Evolutionary conservation across 1,284 basidiomycete species (phyloP), one percentile per base, ranked within the genome.

Genomic region (Stygiomarasmius scandens): DNA sequence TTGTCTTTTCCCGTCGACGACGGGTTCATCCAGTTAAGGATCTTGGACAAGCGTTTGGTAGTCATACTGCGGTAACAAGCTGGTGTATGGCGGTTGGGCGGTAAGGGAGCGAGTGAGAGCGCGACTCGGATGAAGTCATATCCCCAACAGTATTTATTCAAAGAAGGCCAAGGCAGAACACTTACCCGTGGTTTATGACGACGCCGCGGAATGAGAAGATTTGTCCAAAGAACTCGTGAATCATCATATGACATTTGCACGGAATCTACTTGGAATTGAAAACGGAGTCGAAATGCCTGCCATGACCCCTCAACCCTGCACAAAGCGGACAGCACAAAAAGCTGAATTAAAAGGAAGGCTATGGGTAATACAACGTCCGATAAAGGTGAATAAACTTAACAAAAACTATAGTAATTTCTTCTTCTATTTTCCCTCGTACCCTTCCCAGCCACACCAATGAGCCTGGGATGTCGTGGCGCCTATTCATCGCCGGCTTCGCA

Each of bases 11-110:
- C 34, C 27, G 20, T 25, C 44, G 14, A n/a, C 29, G 47, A 49
- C 8, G 58, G 58, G n/a, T 47, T 54, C 19, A 60, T 51, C 47
- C 51, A 60, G 20, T 50, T 25, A 27, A 60, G 22, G n/a, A 60
- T 49, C 32, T 46, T 53, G 6, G 58, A 60, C 27, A 60, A 47
- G 45, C 58, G 47, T 25, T 56, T 60, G 2, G 51, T 27, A 32
- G 58, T 45, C 58, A 60, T 60, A 3, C 16, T 43, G 32, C 11
- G 16, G 10, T 5, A 32, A 14, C 8, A 25, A 11, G 24, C 34
- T 25, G 36, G 32, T 22, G 24, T 45, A 29, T n/a, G 19, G 29
- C 12, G 29, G 29, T 32, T 12, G 29, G 29, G 29, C n/a, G 43
- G 43, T n/a, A 46, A 29, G 24, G 22, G 29, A 43, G 19, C 38